A percentile compares a stretch with the other conserved stretches of the same genome.
Conservation (phyloP, 1,284 basidiomycete genomes). For the Porogramme epimiltina region DNA sequence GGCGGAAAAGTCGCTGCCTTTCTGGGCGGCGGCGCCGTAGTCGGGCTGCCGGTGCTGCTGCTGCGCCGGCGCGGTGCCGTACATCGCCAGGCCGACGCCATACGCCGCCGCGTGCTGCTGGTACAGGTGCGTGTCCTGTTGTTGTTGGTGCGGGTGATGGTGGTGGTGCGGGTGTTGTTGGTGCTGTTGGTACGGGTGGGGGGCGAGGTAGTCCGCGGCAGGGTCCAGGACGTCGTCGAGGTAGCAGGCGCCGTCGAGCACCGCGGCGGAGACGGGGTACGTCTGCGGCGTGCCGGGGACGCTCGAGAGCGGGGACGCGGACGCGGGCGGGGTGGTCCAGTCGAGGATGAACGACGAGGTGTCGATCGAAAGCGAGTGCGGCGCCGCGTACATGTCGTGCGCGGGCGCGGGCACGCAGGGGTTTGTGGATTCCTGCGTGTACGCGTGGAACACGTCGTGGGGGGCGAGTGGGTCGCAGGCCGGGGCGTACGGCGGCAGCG, state of each 20-base stretch:
- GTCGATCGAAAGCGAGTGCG: conserved; percentile 27
- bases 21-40: conserved; percentile 14
- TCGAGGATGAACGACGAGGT: conserved; percentile 28
- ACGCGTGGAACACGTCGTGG: conserved; percentile 17
- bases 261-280: conserved; percentile 19
- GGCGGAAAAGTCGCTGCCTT: conserved; percentile 14
- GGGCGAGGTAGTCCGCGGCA: conserved; percentile 23
- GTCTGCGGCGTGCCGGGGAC: conserved; percentile 32
- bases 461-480: conserved; percentile 33
- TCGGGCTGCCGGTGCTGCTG: not conserved
- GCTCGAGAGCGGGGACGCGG: conserved; percentile 31
- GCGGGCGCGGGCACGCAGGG: conserved; percentile 14
- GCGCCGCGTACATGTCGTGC: conserved; percentile 16
- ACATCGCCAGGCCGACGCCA: conserved; percentile 3
- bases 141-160: conserved; percentile 9
- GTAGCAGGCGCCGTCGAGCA: conserved; percentile 14
- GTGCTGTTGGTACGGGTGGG: not conserved
- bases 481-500: conserved; percentile 21
- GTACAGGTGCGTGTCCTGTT: not conserved
- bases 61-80: conserved; percentile 15
- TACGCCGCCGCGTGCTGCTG: conserved; percentile 6
- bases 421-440: conserved; percentile 19
- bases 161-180: no score
- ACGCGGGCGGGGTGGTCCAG: conserved; percentile 20
- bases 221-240: conserved; percentile 17